Evolutionary conservation across 1,284 basidiomycete genomes (phyloP).

Genomic region (Leccinum subfulvum): DNA sequence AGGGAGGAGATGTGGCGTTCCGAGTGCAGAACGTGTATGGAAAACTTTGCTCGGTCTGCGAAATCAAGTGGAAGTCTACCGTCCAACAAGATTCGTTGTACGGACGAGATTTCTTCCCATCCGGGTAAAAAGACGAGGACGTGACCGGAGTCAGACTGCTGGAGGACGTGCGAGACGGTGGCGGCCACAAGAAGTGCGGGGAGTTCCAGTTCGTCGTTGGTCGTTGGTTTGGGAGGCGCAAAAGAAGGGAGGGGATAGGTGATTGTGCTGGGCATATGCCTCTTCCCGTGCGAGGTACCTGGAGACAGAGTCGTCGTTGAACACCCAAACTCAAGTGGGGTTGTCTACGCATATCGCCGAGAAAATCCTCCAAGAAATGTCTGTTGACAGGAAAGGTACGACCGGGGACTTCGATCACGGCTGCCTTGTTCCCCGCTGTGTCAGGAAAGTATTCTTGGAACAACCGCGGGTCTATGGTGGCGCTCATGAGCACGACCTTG

Average conservation of each 20-base stretch:
- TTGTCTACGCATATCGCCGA: slow-evolving; percentile 50
- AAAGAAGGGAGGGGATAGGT: slow-evolving; percentile 27
- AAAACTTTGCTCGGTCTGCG: slow-evolving; percentile 56
- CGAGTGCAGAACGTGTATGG: slow-evolving; percentile 90
- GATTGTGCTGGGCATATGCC: slow-evolving; percentile 35
- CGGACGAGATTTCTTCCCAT: slow-evolving; percentile 89
- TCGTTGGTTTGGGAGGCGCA: slow-evolving; percentile 7
- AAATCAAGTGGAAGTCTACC: slow-evolving; percentile 67
- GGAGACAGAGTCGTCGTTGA: slow-evolving; percentile 71
- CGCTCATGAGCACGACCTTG: slow-evolving; percentile 94
- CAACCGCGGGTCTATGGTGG: slow-evolving; percentile 88
- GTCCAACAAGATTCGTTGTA: slow-evolving; percentile 67
- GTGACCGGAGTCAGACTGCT: slow-evolving; percentile 79
- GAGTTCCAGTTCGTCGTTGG: slow-evolving; percentile 75
- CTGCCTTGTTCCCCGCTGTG: slow-evolving; percentile 60
- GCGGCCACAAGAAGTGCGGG: slow-evolving; percentile 84
- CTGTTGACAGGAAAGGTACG: slow-evolving; percentile 88
- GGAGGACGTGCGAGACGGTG: slow-evolving; percentile 78
- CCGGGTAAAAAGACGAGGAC: slow-evolving; percentile 91
- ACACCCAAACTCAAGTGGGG: slow-evolving; percentile 59
- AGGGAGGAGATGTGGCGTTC: slow-evolving; percentile 84
- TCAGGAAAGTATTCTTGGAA: slow-evolving; percentile 88
- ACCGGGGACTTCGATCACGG: slow-evolving; percentile 86
- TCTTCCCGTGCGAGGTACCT: slow-evolving; percentile 80
- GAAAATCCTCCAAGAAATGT: slow-evolving; percentile 80